phyloP scores from a whole-genome alignment of 2,329 filamentous ascomycete species.

The Ustulina deusta region DNA sequence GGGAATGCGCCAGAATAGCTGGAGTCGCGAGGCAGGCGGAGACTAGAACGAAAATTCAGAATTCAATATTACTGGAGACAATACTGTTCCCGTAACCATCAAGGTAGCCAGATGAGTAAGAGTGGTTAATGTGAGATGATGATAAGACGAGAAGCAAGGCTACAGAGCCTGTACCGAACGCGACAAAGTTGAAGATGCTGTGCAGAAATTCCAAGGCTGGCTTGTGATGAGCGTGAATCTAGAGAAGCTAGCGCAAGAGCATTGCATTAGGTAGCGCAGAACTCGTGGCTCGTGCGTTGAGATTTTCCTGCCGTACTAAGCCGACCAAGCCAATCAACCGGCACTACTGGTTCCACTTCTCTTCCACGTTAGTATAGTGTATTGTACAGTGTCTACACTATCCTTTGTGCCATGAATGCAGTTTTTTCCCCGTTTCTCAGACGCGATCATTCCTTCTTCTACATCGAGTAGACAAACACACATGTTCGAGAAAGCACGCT shows the following conservation, averaged over 20 bases:
- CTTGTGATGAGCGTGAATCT: conserved; percentile 13
- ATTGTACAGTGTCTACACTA: not conserved
- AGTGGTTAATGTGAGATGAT: conserved; percentile 13
- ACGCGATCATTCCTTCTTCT: not conserved
- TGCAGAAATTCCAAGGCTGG: conserved; percentile 39
- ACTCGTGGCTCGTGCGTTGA: conserved; percentile 32
- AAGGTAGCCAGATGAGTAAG: not conserved
- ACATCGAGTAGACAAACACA: too few relatives aligned
- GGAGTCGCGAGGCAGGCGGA: not conserved
- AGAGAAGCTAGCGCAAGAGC: conserved; percentile 26
- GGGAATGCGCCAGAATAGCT: conserved; percentile 18
- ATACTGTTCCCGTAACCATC: not conserved
- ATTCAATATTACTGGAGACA: conserved; percentile 2
- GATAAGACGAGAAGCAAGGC: conserved; percentile 20
- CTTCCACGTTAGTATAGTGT: not conserved
- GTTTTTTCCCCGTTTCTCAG: not conserved
- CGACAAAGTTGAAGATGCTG: conserved; percentile 20
- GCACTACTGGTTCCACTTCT: not conserved
- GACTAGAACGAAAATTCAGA: not conserved
- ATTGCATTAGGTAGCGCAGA: conserved; percentile 24
- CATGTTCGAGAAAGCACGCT: too few relatives aligned
- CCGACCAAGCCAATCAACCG: too few relatives aligned
- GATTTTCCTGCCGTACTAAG: not conserved
- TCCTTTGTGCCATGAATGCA: not conserved
- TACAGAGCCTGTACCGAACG: conserved; percentile 30